Evolutionary conservation across 176 grass and related monocot species (phyloP).

Genomic region (Otatea glauca): DNA sequence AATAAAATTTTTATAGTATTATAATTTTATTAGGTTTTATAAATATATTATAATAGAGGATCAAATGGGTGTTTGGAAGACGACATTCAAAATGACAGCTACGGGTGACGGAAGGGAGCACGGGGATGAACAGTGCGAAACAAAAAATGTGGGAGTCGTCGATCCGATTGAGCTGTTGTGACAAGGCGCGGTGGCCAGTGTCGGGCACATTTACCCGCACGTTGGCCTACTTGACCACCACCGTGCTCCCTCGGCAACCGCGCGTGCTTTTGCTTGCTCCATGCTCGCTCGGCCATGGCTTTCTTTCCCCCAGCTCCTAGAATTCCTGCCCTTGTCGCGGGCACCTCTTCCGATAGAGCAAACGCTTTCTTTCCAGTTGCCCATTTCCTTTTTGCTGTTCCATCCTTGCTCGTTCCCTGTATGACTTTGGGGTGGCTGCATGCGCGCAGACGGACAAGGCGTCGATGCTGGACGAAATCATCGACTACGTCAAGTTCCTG

Average conservation of each 20-base stretch:
- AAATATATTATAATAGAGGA: too few relatives aligned
- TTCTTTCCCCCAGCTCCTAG: conserved; percentile 37
- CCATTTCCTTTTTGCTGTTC: conserved; percentile 3
- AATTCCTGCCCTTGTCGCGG: conserved; percentile 49
- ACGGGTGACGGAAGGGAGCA: too few relatives aligned
- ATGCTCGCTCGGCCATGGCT: conserved; percentile 45
- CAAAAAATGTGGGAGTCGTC: conserved; percentile 3
- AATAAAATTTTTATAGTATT: too few relatives aligned
- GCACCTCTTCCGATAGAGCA: conserved; percentile 31
- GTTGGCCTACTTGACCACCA: conserved; percentile 45
- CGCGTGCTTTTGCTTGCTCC: conserved; percentile 25
- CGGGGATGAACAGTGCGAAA: neutral
- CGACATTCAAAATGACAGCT: too few relatives aligned
- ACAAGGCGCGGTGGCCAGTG: neutral
- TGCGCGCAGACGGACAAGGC: conserved; percentile 87
- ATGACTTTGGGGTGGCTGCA: neutral
- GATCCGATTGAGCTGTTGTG: neutral
- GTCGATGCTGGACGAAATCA: conserved; percentile 95
- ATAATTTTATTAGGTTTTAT: too few relatives aligned
- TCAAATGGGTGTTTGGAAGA: too few relatives aligned
- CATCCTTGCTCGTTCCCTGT: conserved; percentile 3
- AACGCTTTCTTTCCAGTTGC: conserved; percentile 22
- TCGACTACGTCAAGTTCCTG: conserved; percentile 88
- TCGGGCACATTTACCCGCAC: conserved; percentile 52
- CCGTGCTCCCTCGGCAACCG: conserved; percentile 54